Evolutionary conservation across 805 yeast genomes (phyloP).

Genomic region (Candida arabinofermentans): DNA sequence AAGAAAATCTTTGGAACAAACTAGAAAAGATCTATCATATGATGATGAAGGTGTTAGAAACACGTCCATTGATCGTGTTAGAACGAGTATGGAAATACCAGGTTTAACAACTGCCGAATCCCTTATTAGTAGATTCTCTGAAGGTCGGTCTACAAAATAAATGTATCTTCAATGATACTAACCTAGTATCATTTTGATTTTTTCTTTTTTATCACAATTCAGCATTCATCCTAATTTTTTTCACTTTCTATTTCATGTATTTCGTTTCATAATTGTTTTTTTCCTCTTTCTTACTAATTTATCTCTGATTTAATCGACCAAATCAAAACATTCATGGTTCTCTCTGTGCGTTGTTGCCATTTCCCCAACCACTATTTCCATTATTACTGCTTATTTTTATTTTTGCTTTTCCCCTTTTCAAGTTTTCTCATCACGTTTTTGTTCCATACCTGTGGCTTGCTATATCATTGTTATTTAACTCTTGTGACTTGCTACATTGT

Average conservation of each 20-base stretch:
- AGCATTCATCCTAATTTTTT: too few species aligned
- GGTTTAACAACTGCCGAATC: constrained; percentile 34
- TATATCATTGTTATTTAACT: background rate
- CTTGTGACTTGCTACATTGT: background rate
- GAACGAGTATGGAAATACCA: constrained; percentile 37
- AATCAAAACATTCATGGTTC: too few species aligned
- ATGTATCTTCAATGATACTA: too few species aligned
- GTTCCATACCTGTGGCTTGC: too few species aligned
- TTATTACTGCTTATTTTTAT: background rate
- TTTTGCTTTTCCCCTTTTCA: too few species aligned
- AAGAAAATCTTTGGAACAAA: constrained; percentile 22
- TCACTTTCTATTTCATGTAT: too few species aligned
- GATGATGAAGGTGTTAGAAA: constrained; percentile 21
- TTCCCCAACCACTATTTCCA: background rate
- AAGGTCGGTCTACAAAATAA: too few species aligned
- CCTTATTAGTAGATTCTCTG: constrained; percentile 27
- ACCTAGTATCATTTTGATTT: background rate
- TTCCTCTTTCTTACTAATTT: background rate
- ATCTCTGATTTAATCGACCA: background rate
- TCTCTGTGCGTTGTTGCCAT: background rate
- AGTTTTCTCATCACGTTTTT: too few species aligned
- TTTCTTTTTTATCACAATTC: too few species aligned
- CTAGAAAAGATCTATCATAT: constrained; percentile 17
- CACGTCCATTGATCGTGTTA: constrained; percentile 23
- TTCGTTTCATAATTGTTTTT: too few species aligned